These are phyloP conservation scores for Uronychia setigera DNA, from an alignment of 73 alveolate genomes.

Conservation along the genomic window DNA sequence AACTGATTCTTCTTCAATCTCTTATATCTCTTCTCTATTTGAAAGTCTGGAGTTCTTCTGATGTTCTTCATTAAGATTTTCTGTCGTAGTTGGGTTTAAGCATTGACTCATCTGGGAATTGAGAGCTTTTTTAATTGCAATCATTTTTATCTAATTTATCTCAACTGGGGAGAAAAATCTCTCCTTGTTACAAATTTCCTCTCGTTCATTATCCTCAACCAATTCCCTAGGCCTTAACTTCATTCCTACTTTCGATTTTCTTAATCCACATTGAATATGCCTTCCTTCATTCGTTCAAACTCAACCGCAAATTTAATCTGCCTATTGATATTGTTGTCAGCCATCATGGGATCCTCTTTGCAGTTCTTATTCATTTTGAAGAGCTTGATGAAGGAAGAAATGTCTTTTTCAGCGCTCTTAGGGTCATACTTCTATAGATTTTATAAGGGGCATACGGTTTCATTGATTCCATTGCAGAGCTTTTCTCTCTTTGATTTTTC, in stretches of 20 bases:
- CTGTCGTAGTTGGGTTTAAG: background rate
- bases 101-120: background rate
- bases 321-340: background rate
- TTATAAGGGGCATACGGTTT: background rate
- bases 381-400: background rate
- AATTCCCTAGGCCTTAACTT: background rate
- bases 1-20: background rate
- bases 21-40: background rate
- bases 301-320: background rate
- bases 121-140: background rate
- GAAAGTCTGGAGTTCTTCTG: background rate
- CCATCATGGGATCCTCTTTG: background rate
- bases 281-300: background rate
- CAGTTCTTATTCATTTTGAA: background rate
- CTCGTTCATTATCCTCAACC: background rate
- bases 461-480: background rate
- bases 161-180: background rate
- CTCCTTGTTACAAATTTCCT: background rate
- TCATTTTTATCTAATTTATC: background rate
- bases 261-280: background rate
- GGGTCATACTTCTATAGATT: background rate
- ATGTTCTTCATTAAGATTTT: background rate
- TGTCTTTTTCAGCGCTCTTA: constrained; percentile 1
- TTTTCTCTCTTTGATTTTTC: background rate
- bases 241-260: background rate